Evolutionary conservation across 2,329 filamentous ascomycete species (phyloP).

Genomic region (Aspergillus sp.): DNA sequence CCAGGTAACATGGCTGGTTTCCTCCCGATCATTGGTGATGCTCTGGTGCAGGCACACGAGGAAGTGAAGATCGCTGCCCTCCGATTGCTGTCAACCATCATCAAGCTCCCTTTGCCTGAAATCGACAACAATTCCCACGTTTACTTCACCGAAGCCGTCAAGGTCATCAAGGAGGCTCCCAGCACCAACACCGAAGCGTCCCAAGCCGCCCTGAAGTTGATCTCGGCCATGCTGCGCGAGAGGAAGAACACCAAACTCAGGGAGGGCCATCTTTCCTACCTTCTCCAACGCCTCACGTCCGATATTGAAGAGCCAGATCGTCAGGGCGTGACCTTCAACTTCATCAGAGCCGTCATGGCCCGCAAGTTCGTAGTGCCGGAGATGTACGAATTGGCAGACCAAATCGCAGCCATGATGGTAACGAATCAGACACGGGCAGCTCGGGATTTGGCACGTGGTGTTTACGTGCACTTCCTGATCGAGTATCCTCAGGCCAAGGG

Average conservation of each 20-base stretch:
- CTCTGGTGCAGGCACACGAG: conserved; percentile 75
- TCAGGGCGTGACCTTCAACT: conserved; percentile 90
- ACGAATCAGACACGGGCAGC: conserved; percentile 88
- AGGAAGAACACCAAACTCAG: conserved; percentile 68
- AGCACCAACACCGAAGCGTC: conserved; percentile 76
- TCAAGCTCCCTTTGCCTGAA: conserved; percentile 70
- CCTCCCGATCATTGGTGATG: conserved; percentile 80
- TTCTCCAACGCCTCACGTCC: conserved; percentile 73
- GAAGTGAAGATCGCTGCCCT: conserved; percentile 88
- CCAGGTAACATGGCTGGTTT: conserved; percentile 76
- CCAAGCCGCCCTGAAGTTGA: conserved; percentile 81
- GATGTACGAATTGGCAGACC: conserved; percentile 87
- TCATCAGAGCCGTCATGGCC: conserved; percentile 78
- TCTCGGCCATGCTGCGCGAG: conserved; percentile 78
- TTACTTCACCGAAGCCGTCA: conserved; percentile 78
- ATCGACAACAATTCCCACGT: conserved; percentile 66
- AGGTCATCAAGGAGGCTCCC: conserved; percentile 67
- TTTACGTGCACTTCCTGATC: conserved; percentile 88
- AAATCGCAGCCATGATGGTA: conserved; percentile 86
- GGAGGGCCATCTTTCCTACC: conserved; percentile 72
- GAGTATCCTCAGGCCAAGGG: conserved; percentile 91
- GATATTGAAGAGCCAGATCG: conserved; percentile 90
- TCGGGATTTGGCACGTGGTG: conserved; percentile 76
- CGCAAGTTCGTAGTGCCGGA: conserved; percentile 77
- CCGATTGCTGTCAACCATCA: conserved; percentile 74